Conservation (phyloP, 371 early-diverging fungal genomes). For the Actinomortierella ambigua region DNA sequence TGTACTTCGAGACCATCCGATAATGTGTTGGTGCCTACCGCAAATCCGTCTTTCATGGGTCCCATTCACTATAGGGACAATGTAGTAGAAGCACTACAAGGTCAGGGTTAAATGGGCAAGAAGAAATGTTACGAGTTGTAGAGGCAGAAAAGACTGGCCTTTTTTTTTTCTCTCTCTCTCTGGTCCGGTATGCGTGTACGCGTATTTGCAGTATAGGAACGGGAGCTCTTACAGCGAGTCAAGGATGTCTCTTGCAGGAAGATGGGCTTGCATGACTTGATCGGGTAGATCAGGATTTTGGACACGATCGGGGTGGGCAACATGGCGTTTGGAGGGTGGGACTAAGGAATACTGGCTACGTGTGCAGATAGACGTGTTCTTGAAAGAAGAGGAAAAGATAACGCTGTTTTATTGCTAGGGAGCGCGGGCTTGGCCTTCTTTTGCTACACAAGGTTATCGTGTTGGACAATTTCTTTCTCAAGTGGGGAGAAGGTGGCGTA, state of each 20-base stretch:
- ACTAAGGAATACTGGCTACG: not conserved
- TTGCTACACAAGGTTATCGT: too few relatives aligned
- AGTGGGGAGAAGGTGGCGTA: too few relatives aligned
- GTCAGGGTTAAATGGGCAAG: not conserved
- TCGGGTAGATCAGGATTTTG: not conserved
- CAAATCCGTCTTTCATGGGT: not conserved
- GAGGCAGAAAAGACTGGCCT: not conserved
- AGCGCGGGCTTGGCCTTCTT: too few relatives aligned
- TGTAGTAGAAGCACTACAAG: not conserved
- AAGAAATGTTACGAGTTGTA: not conserved
- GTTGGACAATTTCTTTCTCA: too few relatives aligned
- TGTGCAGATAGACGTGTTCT: too few relatives aligned
- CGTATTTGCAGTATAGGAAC: too few relatives aligned
- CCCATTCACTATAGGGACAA: too few relatives aligned
- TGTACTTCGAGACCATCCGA: too few relatives aligned
- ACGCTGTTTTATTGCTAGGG: too few relatives aligned
- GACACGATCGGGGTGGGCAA: not conserved
- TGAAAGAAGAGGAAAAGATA: too few relatives aligned
- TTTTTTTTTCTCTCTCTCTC: not conserved
- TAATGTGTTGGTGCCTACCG: too few relatives aligned
- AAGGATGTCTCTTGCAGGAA: not conserved
- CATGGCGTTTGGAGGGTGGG: not conserved
- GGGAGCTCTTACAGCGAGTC: not conserved
- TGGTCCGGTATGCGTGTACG: too few relatives aligned
- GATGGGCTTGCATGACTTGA: conserved; percentile 1